phyloP scores from a whole-genome alignment of 345 rosid species.

The Eucalyptus caleyi region DNA sequence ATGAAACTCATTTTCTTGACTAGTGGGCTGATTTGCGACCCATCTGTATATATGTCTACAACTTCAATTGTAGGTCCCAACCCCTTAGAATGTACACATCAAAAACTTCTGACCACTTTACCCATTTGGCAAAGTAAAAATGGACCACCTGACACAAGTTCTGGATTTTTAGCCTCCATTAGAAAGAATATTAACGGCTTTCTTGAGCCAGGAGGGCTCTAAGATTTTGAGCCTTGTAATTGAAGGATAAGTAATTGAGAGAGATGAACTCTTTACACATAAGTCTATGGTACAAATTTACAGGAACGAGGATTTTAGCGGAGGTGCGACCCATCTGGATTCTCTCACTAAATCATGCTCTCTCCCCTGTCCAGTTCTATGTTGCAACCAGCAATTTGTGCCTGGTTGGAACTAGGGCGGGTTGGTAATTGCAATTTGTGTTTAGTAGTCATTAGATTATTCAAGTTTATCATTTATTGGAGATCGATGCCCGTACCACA shows the following conservation, averaged over 20 bases:
- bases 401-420: neutral
- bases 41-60: neutral
- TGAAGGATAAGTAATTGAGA: neutral
- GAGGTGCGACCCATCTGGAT: neutral
- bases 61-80: neutral
- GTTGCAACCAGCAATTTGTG: neutral
- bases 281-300: neutral
- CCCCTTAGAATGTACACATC: neutral
- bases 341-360: neutral
- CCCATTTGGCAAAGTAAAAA: neutral
- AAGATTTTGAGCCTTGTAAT: neutral
- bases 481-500: neutral
- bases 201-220: neutral
- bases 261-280: neutral
- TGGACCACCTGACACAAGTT: neutral
- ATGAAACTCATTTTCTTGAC: neutral
- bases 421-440: neutral
- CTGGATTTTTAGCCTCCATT: neutral
- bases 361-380: neutral
- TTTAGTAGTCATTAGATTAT: neutral
- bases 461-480: neutral
- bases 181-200: neutral
- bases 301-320: neutral
- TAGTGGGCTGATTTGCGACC: neutral
- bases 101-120: neutral